phyloP scores from a whole-genome alignment of 805 yeast genomes.

The Groenewaldozyma salmanticensis region DNA sequence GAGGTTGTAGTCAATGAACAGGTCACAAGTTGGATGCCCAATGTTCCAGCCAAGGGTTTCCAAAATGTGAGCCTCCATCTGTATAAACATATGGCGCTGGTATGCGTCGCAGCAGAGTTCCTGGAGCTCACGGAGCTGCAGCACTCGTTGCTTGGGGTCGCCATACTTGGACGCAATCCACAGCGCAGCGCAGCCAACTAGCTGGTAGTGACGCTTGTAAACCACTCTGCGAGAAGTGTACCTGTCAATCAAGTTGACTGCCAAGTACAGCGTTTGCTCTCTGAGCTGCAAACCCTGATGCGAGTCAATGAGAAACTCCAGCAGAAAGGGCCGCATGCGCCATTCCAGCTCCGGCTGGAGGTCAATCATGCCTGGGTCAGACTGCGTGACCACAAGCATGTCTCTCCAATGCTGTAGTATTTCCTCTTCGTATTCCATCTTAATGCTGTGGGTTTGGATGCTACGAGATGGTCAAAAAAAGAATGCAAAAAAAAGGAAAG shows the following conservation, averaged over 20 bases:
- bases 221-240: constrained; percentile 85
- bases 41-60: constrained; percentile 65
- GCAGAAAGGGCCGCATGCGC: constrained; percentile 59
- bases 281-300: constrained; percentile 51
- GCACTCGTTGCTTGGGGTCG: constrained; percentile 66
- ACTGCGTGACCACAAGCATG: constrained; percentile 30
- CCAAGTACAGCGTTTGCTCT: constrained; percentile 58
- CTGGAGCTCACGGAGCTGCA: constrained; percentile 62
- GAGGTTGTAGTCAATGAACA: constrained; percentile 28
- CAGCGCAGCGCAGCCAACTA: constrained; percentile 82
- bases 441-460: no score
- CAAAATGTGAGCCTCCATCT: constrained; percentile 71
- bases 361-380: constrained; percentile 56
- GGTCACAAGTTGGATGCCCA: constrained; percentile 49
- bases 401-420: constrained; percentile 27
- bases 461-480: neutral
- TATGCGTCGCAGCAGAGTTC: constrained; percentile 61
- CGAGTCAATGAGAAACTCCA: constrained; percentile 68
- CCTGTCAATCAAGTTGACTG: constrained; percentile 74
- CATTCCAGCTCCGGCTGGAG: constrained; percentile 84
- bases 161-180: constrained; percentile 88
- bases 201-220: constrained; percentile 74
- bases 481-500: neutral
- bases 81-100: constrained; percentile 50
- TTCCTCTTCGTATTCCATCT: constrained; percentile 28